These are phyloP conservation scores for Candida ipomoeae DNA, from an alignment of 805 yeast species.

Conservation along the genomic window DNA sequence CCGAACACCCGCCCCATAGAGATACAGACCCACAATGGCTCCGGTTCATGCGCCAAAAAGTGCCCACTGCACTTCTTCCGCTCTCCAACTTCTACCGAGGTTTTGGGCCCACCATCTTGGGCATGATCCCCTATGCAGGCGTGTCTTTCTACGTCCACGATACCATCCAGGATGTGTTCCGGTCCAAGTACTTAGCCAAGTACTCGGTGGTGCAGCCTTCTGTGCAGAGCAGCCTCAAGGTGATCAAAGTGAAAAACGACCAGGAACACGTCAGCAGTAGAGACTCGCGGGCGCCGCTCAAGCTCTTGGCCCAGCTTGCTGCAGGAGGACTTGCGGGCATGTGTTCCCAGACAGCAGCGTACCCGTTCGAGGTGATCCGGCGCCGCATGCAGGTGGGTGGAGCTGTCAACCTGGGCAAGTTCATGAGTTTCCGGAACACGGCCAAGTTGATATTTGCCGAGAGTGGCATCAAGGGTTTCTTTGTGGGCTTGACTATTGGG, in stretches of 20 bases:
- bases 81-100: conserved; percentile 85
- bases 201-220: conserved; percentile 41
- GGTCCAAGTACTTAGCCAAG: conserved; percentile 52
- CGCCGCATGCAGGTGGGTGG: conserved; percentile 96
- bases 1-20: conserved; percentile 35
- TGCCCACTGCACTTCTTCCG: conserved; percentile 31
- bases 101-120: conserved; percentile 86
- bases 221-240: conserved; percentile 9
- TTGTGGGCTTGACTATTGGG: conserved; percentile 92
- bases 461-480: conserved; percentile 81
- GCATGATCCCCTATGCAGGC: conserved; percentile 98
- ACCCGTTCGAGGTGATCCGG: conserved; percentile 92
- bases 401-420: conserved; percentile 57
- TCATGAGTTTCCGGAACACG: conserved; percentile 49
- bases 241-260: conserved; percentile 16
- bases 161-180: conserved; percentile 76
- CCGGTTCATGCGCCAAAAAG: conserved; percentile 27
- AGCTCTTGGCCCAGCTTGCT: conserved; percentile 84
- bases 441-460: conserved; percentile 61
- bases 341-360: conserved; percentile 92
- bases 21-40: conserved; percentile 37
- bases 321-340: conserved; percentile 98
- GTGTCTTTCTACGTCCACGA: conserved; percentile 96
- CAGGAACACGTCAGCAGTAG: conserved; percentile 26
- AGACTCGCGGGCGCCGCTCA: conserved; percentile 58